These are phyloP conservation scores for Rhynchospora tenuis DNA, from an alignment of 176 grass and related monocot species.

Conservation along the genomic window DNA sequence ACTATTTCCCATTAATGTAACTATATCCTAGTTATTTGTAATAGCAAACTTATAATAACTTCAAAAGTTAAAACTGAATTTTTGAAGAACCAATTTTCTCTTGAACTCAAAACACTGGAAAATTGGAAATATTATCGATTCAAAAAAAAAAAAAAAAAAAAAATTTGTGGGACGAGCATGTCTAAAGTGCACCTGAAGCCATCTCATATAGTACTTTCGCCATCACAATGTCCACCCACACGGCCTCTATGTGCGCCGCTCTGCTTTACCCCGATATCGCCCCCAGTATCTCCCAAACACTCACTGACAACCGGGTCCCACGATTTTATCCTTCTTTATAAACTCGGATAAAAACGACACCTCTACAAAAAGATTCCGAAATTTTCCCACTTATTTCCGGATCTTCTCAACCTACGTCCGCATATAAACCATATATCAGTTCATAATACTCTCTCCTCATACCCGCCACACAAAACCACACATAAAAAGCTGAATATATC, in stretches of 20 bases:
- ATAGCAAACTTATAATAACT: too few species aligned
- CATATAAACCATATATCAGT: not conserved
- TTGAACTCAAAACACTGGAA: not conserved
- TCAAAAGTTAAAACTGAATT: too few species aligned
- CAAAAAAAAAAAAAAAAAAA: too few species aligned
- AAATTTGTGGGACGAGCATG: too few species aligned
- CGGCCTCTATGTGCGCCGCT: not conserved
- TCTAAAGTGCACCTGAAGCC: not conserved
- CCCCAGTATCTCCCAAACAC: not conserved
- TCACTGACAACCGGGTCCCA: constrained; percentile 13
- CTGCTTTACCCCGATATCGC: not conserved
- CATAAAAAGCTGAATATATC: not conserved
- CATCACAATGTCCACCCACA: constrained; percentile 1
- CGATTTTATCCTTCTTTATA: not conserved
- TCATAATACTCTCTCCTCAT: not conserved
- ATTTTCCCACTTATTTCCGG: not conserved
- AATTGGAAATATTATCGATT: not conserved
- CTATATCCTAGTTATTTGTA: too few species aligned
- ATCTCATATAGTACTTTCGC: not conserved
- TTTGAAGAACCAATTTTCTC: not conserved
- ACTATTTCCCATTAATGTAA: too few species aligned
- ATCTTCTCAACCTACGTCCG: not conserved
- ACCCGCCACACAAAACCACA: not conserved
- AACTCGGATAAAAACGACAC: not conserved
- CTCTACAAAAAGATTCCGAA: not conserved